Percentiles rank a stretch among this genome's conserved stretches.
Evolutionary conservation across 2,329 filamentous ascomycete species (phyloP).

Genomic region (Curvularia sp.): DNA sequence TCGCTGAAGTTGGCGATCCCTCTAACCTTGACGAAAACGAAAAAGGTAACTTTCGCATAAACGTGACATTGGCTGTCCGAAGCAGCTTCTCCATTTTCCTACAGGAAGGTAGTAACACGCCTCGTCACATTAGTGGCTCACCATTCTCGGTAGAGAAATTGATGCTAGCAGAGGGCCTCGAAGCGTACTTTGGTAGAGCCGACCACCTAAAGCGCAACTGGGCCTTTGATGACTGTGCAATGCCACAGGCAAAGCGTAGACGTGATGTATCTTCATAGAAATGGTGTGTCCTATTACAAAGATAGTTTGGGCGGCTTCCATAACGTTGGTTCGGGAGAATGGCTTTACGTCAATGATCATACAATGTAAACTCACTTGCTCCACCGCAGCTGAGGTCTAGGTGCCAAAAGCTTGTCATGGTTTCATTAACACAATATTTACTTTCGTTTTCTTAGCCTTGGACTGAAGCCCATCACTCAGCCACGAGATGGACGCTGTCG

Average conservation of each 20-base stretch:
- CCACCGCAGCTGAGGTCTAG: too few relatives aligned
- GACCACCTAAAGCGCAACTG: slow-evolving; percentile 1
- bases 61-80: background rate
- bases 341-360: too few relatives aligned
- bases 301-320: background rate
- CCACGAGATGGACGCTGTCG: too few relatives aligned
- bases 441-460: too few relatives aligned
- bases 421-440: too few relatives aligned
- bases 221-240: background rate
- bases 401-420: too few relatives aligned
- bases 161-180: background rate
- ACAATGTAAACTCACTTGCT: too few relatives aligned
- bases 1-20: background rate
- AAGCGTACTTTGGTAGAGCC: slow-evolving; percentile 1
- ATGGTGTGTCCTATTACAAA: background rate
- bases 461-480: too few relatives aligned
- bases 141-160: slow-evolving; percentile 1
- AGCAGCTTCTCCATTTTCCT: background rate
- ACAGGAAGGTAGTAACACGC: background rate
- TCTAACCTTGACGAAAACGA: background rate
- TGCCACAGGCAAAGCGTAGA: background rate
- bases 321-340: too few relatives aligned
- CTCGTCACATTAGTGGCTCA: background rate
- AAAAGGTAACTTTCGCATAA: background rate
- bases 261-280: background rate